Evolutionary conservation across 176 grass and related monocot species (phyloP), one percentile per base, ranked within the genome.

Genomic region (Phyllostachys edulis): DNA sequence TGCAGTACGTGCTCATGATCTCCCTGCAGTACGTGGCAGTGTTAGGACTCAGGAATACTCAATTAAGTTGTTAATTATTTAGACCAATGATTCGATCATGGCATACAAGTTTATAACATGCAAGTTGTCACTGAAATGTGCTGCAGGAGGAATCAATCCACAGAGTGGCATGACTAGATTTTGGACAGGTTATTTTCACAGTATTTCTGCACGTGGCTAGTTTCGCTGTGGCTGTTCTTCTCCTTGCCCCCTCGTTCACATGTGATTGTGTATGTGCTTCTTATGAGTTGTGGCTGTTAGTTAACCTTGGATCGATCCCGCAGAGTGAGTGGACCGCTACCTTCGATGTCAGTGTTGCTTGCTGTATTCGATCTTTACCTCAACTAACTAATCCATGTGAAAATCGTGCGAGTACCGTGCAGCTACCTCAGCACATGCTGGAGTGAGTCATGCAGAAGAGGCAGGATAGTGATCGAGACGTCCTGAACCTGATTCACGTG

Each of bases 1-100:
- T 82, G 81, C 91, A 94, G 87, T 97, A 97, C 23, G 51, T 67
- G 82, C 91, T 90, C 13, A 97, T 80, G 24, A 76, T 88, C 44
- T 97, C 89, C 91, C 88, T 90, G 88, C 5, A 54, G 13, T 17
- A 23, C 20, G 29, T 68, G 12, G 21, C 27, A 16, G 15, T 21
- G 41, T 71, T 72, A 64, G 34, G 2, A 57, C 32, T 60, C 37
- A 16, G 20, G 18, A 32, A 21, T 23, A 16, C 13, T 23, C 63
- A 34, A 29, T 24, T 6, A 63, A 63, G 11, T 7, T 4, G 63
- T 78, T 77, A 15, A 17, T 70, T 76, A 18, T 9, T 39, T 79
- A 4, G 4, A 41, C 24, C 32, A 37, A 5, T 23, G 75, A 24
- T 64, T 7, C 45, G 56, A 42, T 65, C 44, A 15, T 17, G 7